Evolutionary conservation across 495 filamentous ascomycete genomes (phyloP), one percentile per base, ranked within the genome.

Genomic region (Penicillium herquei): DNA sequence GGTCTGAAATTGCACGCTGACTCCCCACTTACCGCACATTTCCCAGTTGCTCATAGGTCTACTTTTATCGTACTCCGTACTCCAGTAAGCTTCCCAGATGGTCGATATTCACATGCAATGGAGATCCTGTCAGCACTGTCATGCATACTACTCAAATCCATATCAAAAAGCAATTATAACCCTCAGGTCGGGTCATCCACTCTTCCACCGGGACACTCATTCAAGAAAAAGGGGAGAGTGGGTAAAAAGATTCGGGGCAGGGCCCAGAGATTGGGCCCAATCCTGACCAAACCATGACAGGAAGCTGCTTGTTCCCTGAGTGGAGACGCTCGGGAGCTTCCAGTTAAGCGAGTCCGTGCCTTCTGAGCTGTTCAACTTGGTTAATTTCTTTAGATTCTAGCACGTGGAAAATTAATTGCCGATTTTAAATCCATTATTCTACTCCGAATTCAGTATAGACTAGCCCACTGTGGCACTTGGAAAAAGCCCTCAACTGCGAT

Each of bases 251-350:
- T 51, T 40, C 37, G 17, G 26, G 44, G 44, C 45, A 49, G 39
- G 34, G 34, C 31, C 51, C 51, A 44, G 47, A 30, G 49, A 49
- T 45, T 45, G 11, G 30, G 45, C 43, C 50, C 49, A 42, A 39
- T 33, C 47, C 32, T 52, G 34, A 41, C 52, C 40, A 54, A 55
- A 47, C 52, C 52, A 52, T 49, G 57, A 59, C 57, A 55, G 57
- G 56, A 54, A 59, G 57, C 52, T 55, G 56, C 45, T 54, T 42
- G 34, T 42, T 33, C 17, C 50, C 42, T 32, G 39, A n/a, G 57
- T 55, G 57, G 57, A 48, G 32, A 39, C 21, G 1, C 21, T 32
- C 49, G 35, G 35, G 34, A 40, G 49, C 34, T 39, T 40, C 34
- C 49, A 39, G 33, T 18, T 40, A 51, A 51, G 49, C 49, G 49